A percentile compares a stretch with the other conserved stretches of the same genome.
These are phyloP conservation scores for Neopestalotiopsis clavispora DNA, from an alignment of 2,329 filamentous ascomycete genomes.

Conservation along the genomic window DNA sequence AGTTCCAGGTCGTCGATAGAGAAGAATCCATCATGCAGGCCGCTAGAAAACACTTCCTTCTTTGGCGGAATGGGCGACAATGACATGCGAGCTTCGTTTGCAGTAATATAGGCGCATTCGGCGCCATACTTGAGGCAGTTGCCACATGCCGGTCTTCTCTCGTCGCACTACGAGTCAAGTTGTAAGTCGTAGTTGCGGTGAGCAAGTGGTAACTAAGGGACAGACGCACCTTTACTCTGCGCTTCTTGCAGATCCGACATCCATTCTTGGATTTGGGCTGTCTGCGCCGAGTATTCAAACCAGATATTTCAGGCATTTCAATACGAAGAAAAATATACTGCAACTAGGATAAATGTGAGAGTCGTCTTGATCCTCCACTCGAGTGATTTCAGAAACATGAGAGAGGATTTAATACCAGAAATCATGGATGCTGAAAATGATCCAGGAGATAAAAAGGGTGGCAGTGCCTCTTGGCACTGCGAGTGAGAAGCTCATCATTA, in stretches of 20 bases:
- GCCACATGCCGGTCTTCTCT: background rate
- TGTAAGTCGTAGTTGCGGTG: too few relatives aligned
- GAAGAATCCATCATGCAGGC: background rate
- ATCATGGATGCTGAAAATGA: too few relatives aligned
- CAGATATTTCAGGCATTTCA: background rate
- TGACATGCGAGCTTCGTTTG: background rate
- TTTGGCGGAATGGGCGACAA: background rate
- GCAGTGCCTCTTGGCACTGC: too few relatives aligned
- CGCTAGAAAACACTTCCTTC: background rate
- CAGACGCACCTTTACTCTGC: constrained; percentile 10
- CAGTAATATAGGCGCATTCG: background rate
- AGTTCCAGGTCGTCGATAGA: constrained; percentile 39
- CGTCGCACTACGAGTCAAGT: too few relatives aligned
- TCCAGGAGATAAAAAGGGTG: too few relatives aligned
- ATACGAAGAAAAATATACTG: too few relatives aligned
- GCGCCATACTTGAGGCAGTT: constrained; percentile 13
- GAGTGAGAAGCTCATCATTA: too few relatives aligned
- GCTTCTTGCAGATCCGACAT: constrained; percentile 8
- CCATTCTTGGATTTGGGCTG: constrained; percentile 1
- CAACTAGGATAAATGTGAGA: too few relatives aligned
- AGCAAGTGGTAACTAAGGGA: too few relatives aligned
- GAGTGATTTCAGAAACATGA: too few relatives aligned
- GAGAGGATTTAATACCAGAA: too few relatives aligned
- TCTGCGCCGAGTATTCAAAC: background rate
- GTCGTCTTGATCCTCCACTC: too few relatives aligned